Evolutionary conservation across 148 eudicot species (phyloP).

Genomic region (Dianthus caryophyllus): DNA sequence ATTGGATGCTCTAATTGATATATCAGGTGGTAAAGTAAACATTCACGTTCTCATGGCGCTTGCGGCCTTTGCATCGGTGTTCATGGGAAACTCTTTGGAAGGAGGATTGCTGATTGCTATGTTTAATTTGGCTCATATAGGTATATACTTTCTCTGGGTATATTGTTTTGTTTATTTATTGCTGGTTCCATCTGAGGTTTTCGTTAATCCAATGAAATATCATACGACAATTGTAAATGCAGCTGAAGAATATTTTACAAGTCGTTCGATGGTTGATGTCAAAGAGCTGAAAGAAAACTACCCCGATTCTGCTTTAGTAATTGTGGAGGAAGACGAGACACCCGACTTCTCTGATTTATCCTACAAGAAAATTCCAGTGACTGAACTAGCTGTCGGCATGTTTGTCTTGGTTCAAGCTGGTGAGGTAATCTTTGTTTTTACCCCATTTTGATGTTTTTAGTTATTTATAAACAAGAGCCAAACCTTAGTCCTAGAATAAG

Average conservation of each 20-base stretch:
- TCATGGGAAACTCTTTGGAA: slow-evolving; percentile 92
- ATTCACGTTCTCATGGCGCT: slow-evolving; percentile 98
- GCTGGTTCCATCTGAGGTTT: neutral
- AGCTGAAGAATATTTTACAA: slow-evolving; percentile 96
- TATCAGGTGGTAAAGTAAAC: slow-evolving; percentile 88
- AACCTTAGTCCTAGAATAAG: neutral
- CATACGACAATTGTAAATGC: slow-evolving; percentile 30
- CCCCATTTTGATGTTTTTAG: neutral
- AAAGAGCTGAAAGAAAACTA: slow-evolving; percentile 86
- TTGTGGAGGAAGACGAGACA: slow-evolving; percentile 37
- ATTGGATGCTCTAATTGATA: slow-evolving; percentile 76
- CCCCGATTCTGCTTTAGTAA: slow-evolving; percentile 86
- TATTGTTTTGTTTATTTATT: neutral
- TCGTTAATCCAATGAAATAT: slow-evolving; percentile 3
- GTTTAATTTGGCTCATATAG: slow-evolving; percentile 98
- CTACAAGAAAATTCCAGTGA: slow-evolving; percentile 71
- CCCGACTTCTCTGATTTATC: slow-evolving; percentile 65
- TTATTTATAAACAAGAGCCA: neutral
- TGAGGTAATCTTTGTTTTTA: slow-evolving; percentile 54
- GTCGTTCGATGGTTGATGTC: slow-evolving; percentile 92
- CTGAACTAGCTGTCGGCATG: slow-evolving; percentile 75
- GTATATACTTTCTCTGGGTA: slow-evolving; percentile 27
- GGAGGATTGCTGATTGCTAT: slow-evolving; percentile 96
- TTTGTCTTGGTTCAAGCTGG: slow-evolving; percentile 97
- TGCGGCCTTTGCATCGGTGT: slow-evolving; percentile 88